Evolutionary conservation across 2,329 filamentous ascomycete species (phyloP).

Genomic region (Pseudocercospora cruenta): DNA sequence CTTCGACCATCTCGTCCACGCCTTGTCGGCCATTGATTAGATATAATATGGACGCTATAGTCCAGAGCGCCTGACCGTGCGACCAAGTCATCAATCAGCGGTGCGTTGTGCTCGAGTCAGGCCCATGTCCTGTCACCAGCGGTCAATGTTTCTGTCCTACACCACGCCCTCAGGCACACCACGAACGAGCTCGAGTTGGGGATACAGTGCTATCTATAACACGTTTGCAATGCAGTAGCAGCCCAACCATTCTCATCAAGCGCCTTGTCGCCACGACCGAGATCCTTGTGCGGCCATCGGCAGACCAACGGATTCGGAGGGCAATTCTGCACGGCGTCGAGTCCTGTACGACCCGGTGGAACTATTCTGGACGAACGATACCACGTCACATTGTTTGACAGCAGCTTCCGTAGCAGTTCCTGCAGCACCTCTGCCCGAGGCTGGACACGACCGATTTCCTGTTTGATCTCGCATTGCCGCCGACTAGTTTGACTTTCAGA

Average conservation of each 20-base stretch:
- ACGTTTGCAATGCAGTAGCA: not conserved
- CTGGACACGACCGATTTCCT: conserved; percentile 7
- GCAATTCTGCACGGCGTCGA: conserved; percentile 10
- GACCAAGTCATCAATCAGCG: not conserved
- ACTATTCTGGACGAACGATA: conserved; percentile 19
- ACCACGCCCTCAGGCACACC: not conserved
- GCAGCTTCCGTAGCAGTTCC: conserved; percentile 9
- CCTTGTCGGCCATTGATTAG: conserved; percentile 3
- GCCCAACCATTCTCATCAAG: not conserved
- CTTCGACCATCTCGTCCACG: not conserved
- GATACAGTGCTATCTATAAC: conserved; percentile 12
- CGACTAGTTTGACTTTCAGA: not conserved
- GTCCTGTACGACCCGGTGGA: conserved; percentile 9
- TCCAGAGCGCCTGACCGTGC: not conserved
- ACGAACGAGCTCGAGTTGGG: not conserved
- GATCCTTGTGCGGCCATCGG: conserved; percentile 1
- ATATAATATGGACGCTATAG: not conserved
- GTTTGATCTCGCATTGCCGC: conserved; percentile 12
- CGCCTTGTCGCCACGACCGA: not conserved
- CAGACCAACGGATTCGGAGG: conserved; percentile 12
- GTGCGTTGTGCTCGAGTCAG: not conserved
- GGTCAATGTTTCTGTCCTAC: not conserved
- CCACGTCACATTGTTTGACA: conserved; percentile 18
- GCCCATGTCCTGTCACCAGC: conserved; percentile 5
- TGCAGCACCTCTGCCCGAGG: conserved; percentile 2